Conservation (phyloP, 495 filamentous ascomycete species). For the Lepraria neglecta region DNA sequence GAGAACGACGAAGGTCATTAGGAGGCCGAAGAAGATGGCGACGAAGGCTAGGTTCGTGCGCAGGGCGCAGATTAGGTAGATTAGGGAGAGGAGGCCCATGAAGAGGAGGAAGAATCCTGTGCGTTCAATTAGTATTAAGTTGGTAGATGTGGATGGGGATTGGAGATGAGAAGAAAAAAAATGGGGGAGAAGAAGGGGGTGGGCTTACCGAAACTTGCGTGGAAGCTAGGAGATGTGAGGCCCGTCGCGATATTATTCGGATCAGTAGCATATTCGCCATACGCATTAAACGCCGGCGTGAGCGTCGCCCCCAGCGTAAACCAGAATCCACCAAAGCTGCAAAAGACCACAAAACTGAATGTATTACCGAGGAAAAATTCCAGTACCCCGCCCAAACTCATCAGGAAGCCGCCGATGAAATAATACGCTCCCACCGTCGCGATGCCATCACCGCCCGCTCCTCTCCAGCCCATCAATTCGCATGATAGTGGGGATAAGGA, state of each 20-base stretch:
- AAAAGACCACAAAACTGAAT: constrained; percentile 58
- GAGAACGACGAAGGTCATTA: constrained; percentile 47
- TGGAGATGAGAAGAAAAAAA: not conserved
- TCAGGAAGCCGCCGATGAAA: constrained; percentile 43
- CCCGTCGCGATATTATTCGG: constrained; percentile 30
- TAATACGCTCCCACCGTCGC: constrained; percentile 32
- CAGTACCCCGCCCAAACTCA: constrained; percentile 56
- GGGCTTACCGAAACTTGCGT: constrained; percentile 36
- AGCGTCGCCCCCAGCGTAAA: constrained; percentile 48
- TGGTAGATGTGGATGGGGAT: not conserved
- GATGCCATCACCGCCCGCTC: constrained; percentile 54
- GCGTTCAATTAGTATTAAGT: not conserved
- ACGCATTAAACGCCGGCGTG: constrained; percentile 40
- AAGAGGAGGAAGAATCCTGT: constrained; percentile 52
- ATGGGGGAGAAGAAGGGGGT: not conserved
- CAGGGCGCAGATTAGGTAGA: constrained; percentile 54
- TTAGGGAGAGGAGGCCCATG: constrained; percentile 52
- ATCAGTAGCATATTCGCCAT: constrained; percentile 35
- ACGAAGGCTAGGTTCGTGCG: constrained; percentile 57
- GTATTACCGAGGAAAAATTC: constrained; percentile 71
- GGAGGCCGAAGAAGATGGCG: constrained; percentile 50
- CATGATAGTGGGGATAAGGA: constrained; percentile 57
- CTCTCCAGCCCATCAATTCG: constrained; percentile 66
- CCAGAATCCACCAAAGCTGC: constrained; percentile 53
- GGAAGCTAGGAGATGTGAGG: constrained; percentile 36